Evolutionary conservation across 2,329 filamentous ascomycete species (phyloP), one percentile per base, ranked within the genome.

Genomic region (Epichloe elymi): DNA sequence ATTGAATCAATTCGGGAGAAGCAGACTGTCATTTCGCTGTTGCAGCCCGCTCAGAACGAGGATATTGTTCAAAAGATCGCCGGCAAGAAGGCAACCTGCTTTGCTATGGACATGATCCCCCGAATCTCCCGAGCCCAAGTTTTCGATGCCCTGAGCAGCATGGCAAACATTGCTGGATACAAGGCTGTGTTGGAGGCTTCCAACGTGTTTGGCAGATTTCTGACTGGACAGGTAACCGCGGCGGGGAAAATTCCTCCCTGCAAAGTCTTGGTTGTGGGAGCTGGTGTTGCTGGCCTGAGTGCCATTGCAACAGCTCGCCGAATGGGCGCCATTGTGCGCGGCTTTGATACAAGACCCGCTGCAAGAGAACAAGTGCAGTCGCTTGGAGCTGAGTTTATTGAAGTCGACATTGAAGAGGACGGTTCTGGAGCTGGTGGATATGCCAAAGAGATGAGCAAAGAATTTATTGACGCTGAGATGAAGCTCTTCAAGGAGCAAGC

Each of bases 161-260:
- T 95, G 89, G 88, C 89, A 54, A 95, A 95, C 60, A 95, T 95
- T 69, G 87, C 88, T 20, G 89, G 89, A 0, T 95, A 95, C 70
- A 95, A 94, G 67, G 89, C 88, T 40, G 87, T 95, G 1, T 72
- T 95, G 42, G 88, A 95, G 66, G 89, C 88, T 1, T 90, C 87
- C 14, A 95, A 95, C 66, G 82, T 85, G 56, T 95, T 94, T 66
- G 88, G 88, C 49, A 81, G 88, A 44, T 95, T 94, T 62, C 69
- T 95, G 58, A 94, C 88, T 12, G 89, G 88, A 30, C 89, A 95
- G 65, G 86, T 90, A 15, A 95, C 89, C 4, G 89, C 89, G 48
- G 89, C 89, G 50, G 89, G 89, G 45, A 82, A 93, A 74, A 93
- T 95, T 36, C 88, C 89, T 0, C 88, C 88, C 4, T 88, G 86